Evolutionary conservation across 1,139 yeast genomes (phyloP), one percentile per base, ranked within the genome.

Genomic region (Saccharomyces pastorianus): DNA sequence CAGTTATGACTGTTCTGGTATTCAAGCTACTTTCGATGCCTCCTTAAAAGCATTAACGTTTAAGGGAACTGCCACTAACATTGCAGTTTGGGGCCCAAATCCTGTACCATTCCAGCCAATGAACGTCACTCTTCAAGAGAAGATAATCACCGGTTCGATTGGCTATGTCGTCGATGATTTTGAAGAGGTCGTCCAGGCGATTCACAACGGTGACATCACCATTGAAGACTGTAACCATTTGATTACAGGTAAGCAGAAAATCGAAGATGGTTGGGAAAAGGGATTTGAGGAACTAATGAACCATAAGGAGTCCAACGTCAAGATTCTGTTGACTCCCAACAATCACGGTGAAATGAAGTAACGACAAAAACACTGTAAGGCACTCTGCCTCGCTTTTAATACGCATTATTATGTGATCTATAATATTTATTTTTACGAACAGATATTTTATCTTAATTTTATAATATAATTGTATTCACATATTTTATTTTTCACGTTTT

Each of bases 1-100:
- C 56, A 68, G 77, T 13, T 79, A 73, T 63, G 83, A 79, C 60
- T 78, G 82, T 60, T 76, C 81, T 9, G 83, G 83, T 17, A 68
- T 77, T 5, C 72, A 73, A 46, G 73, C 71, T 0, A 78, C 83
- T 26, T 74, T 76, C 58, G 69, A 72, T 34, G 68, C 77, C 1
- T 73, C 77, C 23, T 59, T 78, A 8, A 67, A 69, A 44, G 71
- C 77, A 9, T 66, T 78, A 14, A 62, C 73, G 17, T 73, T 76
- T 14, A 73, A 76, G 56, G 83, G 83, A 47, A 70, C 74, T 4
- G 74, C 78, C n/a, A 77, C 79, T 6, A 78, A 79, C 61, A 73
- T 79, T 47, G 83, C 83, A 2, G 76, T 79, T 49, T 79, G 83
- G 82, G 73, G 75, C 32, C 65, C 70, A 29, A 70, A 71, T 46